Conservation (phyloP, 768 basidiomycete species). For the Boletus speciosus region DNA sequence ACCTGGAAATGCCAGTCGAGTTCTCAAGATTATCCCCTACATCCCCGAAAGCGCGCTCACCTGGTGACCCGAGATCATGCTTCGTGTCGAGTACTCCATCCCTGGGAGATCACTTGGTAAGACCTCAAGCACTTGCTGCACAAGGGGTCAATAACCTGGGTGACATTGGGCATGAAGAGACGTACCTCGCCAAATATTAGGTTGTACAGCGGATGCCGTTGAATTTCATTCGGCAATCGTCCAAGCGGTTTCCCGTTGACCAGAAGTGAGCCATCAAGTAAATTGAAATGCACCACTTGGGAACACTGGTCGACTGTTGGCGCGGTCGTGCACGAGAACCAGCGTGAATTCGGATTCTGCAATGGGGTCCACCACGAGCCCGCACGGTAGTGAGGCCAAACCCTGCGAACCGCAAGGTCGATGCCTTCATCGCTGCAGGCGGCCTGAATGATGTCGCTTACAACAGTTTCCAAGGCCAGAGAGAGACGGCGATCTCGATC, state of each 20-base stretch:
- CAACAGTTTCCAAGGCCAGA: slow-evolving; percentile 16
- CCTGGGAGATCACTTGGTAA: slow-evolving; percentile 24
- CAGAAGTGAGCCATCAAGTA: slow-evolving; percentile 26
- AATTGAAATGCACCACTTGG: slow-evolving; percentile 22
- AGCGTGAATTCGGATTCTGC: slow-evolving; percentile 13
- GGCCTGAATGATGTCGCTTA: slow-evolving; percentile 4
- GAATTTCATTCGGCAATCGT: slow-evolving; percentile 19
- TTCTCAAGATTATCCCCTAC: neutral
- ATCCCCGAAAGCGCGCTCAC: slow-evolving; percentile 5
- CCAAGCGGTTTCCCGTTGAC: slow-evolving; percentile 27
- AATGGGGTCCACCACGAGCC: slow-evolving; percentile 21
- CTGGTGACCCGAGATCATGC: slow-evolving; percentile 13
- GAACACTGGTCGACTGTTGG: slow-evolving; percentile 3
- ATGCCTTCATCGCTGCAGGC: slow-evolving; percentile 9
- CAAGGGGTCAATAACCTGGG: neutral
- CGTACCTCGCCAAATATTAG: slow-evolving; percentile 22
- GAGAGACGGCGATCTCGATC: slow-evolving; percentile 33
- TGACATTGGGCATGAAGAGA: neutral
- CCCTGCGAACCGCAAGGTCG: slow-evolving; percentile 11
- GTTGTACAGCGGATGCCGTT: slow-evolving; percentile 18
- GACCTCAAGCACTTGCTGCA: slow-evolving; percentile 21
- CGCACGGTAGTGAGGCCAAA: slow-evolving; percentile 26
- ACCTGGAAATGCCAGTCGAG: slow-evolving; percentile 10
- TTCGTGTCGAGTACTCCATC: slow-evolving; percentile 26
- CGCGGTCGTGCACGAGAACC: slow-evolving; percentile 23